Evolutionary conservation across 495 filamentous ascomycete genomes (phyloP).

Genomic region (Delitschia confertaspora): DNA sequence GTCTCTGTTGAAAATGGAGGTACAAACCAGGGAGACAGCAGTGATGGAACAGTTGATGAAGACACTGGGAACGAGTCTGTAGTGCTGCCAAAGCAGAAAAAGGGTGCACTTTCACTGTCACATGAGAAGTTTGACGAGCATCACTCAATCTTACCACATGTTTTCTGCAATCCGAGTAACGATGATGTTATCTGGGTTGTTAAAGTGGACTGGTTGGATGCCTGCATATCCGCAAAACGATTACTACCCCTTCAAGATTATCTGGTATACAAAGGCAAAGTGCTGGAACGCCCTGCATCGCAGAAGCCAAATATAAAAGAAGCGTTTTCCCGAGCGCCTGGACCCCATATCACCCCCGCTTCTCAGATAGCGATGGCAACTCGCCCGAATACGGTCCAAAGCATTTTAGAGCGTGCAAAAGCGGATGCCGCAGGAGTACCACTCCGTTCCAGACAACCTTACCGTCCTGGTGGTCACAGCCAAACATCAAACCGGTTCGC

Average conservation of each 20-base stretch:
- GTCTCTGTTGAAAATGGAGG: conserved; percentile 6
- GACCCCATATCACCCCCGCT: conserved; percentile 5
- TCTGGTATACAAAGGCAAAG: conserved; percentile 55
- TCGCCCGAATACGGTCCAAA: conserved; percentile 10
- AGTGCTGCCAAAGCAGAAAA: not conserved
- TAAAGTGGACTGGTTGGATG: conserved; percentile 65
- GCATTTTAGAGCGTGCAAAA: conserved; percentile 48
- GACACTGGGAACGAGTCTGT: conserved; percentile 25
- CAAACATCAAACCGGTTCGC: conserved; percentile 22
- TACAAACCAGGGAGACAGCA: conserved; percentile 16
- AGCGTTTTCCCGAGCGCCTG: conserved; percentile 1
- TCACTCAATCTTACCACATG: not conserved
- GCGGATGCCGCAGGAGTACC: conserved; percentile 35
- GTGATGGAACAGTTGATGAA: conserved; percentile 1
- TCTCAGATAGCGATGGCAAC: conserved; percentile 4
- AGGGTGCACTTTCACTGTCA: not conserved
- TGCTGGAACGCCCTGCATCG: conserved; percentile 21
- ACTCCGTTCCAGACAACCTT: conserved; percentile 4
- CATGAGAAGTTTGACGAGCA: not conserved
- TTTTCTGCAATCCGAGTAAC: conserved; percentile 1
- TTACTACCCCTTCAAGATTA: conserved; percentile 54
- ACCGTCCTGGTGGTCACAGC: conserved; percentile 11
- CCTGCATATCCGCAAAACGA: conserved; percentile 46
- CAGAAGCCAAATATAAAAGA: not conserved
- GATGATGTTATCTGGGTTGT: conserved; percentile 53